Evolutionary conservation across 257 asterid genomes (phyloP), one percentile per base, ranked within the genome.

Genomic region (Mentha longifolia): DNA sequence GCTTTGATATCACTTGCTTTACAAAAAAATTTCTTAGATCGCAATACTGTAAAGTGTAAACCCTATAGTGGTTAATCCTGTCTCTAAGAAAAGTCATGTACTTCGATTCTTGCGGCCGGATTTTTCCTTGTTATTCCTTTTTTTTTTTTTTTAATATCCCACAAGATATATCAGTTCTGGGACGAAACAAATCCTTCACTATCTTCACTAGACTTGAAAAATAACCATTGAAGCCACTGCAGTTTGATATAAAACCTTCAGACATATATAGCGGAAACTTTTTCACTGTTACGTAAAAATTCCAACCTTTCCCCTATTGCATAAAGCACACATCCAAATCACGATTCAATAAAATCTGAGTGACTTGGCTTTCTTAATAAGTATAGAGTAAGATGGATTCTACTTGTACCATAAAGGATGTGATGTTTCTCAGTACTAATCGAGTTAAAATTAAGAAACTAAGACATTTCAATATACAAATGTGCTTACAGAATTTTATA

Each of bases 401-500:
- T 49, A 58, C 33, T 56, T 19, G 54, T 41, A 72, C 37, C 51
- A 45, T 14, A 43, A 17, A 13, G 13, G 47, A 7, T 8, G 30
- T 64, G 19, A 43, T 42, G 16, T 17, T 43, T 46, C 60, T 50
- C 50, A 68, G 30, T 33, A 7, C 52, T 39, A 11, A 47, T 57
- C 7, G 58, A 46, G 31, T 42, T 8, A 61, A 16, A 28, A 28
- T 3, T 7, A 2, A 7, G 9, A 56, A 68, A 9, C 25, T 25
- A 31, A 72, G 33, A 30, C 28, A 17, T 57, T 61, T 62, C 10
- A 3, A 62, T 63, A 43, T 9, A 78, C 35, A 60, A 51, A 57
- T 49, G 50, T 46, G 50, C 52, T 16, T 41, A 71, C 70, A 65
- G 28, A 54, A 54, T 54, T 17, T 57, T 33, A 76, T 5, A 45